Evolutionary conservation across 1,284 basidiomycete genomes (phyloP).

Genomic region (Trametes polyzona): DNA sequence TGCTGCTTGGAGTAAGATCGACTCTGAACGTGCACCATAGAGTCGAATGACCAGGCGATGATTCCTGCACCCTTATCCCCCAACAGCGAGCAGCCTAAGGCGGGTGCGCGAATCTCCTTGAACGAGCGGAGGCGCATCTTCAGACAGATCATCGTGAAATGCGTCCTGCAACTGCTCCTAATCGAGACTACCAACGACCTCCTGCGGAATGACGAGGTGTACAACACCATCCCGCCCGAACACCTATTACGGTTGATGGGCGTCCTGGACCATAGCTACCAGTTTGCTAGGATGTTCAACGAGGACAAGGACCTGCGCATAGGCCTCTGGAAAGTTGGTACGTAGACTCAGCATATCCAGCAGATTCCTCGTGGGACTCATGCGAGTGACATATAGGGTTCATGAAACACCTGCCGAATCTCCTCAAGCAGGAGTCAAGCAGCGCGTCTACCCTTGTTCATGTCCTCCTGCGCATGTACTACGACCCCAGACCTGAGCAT

Average conservation of each 20-base stretch:
- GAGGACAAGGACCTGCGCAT: conserved; percentile 98
- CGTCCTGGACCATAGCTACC: conserved; percentile 95
- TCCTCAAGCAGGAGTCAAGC: conserved; percentile 97
- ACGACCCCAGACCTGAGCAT: conserved; percentile 86
- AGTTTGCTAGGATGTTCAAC: conserved; percentile 97
- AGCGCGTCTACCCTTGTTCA: conserved; percentile 96
- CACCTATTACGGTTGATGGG: conserved; percentile 93
- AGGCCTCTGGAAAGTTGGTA: conserved; percentile 98
- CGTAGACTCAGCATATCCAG: conserved; percentile 39
- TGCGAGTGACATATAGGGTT: conserved; percentile 66
- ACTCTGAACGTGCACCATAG: no score
- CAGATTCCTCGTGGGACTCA: background rate
- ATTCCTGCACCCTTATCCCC: conserved; percentile 82
- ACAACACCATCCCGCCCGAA: conserved; percentile 92
- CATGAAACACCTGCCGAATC: conserved; percentile 99
- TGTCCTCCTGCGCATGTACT: conserved; percentile 92
- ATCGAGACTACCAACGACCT: conserved; percentile 99
- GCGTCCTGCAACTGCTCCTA: conserved; percentile 93
- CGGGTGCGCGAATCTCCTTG: conserved; percentile 54
- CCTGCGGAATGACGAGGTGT: conserved; percentile 90
- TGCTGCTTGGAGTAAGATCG: no score
- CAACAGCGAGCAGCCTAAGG: conserved; percentile 52
- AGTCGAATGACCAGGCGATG: conserved; percentile 69
- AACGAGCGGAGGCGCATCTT: conserved; percentile 88
- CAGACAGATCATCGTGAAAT: conserved; percentile 99